A percentile compares a stretch with the other conserved stretches of the same genome.
These are phyloP conservation scores for Blastomyces silverae DNA, from an alignment of 2,329 filamentous ascomycete species.

Conservation along the genomic window DNA sequence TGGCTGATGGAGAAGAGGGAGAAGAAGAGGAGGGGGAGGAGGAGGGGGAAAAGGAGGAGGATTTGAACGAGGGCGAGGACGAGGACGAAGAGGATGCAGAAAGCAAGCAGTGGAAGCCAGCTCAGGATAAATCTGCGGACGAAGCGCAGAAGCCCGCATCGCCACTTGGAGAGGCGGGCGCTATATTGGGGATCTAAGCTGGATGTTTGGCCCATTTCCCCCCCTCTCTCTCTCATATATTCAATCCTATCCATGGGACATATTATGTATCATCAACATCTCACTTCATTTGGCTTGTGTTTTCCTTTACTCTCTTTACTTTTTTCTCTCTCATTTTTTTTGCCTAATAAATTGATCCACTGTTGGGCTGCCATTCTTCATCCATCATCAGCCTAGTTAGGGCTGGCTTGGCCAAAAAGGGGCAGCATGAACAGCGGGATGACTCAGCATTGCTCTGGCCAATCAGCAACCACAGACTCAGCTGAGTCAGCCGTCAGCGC, in stretches of 20 bases:
- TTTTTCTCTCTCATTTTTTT: not conserved
- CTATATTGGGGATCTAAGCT: slow-evolving; percentile 13
- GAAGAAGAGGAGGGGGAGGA: slow-evolving; percentile 13
- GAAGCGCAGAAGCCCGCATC: not conserved
- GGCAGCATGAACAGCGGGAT: not conserved
- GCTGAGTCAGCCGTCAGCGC: not conserved
- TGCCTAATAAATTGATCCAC: not conserved
- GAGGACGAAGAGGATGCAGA: not conserved
- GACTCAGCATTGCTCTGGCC: not conserved
- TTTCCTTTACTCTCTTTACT: not conserved
- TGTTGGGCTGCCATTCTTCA: not conserved
- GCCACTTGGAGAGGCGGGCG: slow-evolving; percentile 15
- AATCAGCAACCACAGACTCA: not conserved
- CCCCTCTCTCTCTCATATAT: slow-evolving; percentile 17
- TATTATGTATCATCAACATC: slow-evolving; percentile 2
- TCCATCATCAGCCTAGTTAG: not conserved
- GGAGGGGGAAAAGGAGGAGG: slow-evolving; percentile 11
- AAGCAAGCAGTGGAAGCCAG: not conserved
- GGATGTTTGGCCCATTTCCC: slow-evolving; percentile 17
- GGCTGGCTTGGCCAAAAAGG: too few relatives aligned
- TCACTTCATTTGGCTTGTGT: not conserved
- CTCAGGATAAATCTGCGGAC: not conserved
- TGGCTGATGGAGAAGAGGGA: slow-evolving; percentile 7
- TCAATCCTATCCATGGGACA: slow-evolving; percentile 5
- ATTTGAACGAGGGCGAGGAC: not conserved